Conservation (phyloP, 2,329 filamentous ascomycete genomes). For the Epichloe amarillans region DNA sequence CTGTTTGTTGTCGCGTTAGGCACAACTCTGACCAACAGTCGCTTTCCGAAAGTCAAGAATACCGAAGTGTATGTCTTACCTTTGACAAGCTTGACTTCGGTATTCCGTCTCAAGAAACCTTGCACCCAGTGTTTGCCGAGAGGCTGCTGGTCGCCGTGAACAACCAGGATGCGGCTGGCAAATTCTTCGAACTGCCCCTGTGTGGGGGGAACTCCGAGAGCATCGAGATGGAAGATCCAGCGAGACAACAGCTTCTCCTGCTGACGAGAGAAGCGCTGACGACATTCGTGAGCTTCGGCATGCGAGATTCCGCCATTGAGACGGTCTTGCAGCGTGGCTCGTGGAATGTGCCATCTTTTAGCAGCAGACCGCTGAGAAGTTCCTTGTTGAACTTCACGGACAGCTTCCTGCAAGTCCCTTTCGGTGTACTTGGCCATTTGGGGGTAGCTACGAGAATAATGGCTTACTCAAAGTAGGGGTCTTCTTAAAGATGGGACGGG, state of each 20-base stretch:
- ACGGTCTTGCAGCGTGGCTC: slow-evolving; percentile 8
- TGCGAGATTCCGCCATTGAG: slow-evolving; percentile 8
- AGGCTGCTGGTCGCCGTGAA: slow-evolving; percentile 6
- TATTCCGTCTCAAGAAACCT: slow-evolving; percentile 7
- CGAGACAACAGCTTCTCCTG: slow-evolving; percentile 7
- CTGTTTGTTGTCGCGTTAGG: slow-evolving; percentile 1
- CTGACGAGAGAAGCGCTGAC: slow-evolving; percentile 8
- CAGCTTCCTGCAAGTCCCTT: slow-evolving; percentile 8
- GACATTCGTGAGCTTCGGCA: slow-evolving; percentile 8
- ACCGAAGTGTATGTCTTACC: slow-evolving; percentile 3
- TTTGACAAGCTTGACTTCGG: slow-evolving; percentile 7
- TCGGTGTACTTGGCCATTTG: slow-evolving; percentile 8
- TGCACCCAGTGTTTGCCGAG: slow-evolving; percentile 8
- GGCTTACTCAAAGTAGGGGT: background rate
- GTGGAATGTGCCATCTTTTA: slow-evolving; percentile 7
- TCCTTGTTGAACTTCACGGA: slow-evolving; percentile 8
- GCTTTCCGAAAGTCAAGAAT: background rate
- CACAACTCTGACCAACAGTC: background rate
- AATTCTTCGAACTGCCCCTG: slow-evolving; percentile 7
- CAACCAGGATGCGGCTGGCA: slow-evolving; percentile 6
- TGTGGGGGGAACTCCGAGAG: slow-evolving; percentile 6
- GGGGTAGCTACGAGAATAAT: slow-evolving; percentile 1
- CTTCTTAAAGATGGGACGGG: background rate
- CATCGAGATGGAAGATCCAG: slow-evolving; percentile 6
- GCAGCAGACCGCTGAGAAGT: slow-evolving; percentile 8